A percentile compares a stretch with the other conserved stretches of the same genome.
These are phyloP conservation scores for Evansstolkia leycettana DNA, from an alignment of 495 filamentous ascomycete genomes.

Conservation along the genomic window DNA sequence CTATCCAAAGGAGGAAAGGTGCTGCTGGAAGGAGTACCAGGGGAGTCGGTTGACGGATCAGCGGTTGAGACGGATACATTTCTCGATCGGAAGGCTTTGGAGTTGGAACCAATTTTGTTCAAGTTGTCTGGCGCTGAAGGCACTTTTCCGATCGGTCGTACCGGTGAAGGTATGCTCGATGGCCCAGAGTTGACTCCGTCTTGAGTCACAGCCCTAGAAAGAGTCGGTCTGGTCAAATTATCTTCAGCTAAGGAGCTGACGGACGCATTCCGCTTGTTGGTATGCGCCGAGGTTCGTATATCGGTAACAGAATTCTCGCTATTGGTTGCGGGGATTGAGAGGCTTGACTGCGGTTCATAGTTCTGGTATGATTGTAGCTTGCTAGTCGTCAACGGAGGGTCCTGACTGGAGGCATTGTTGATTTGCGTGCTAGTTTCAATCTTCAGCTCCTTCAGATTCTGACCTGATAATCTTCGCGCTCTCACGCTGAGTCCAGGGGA, in stretches of 20 bases:
- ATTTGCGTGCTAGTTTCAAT: constrained; percentile 63
- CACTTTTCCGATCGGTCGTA: constrained; percentile 35
- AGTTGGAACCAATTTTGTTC: constrained; percentile 67
- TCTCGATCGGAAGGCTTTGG: constrained; percentile 56
- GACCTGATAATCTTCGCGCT: constrained; percentile 69
- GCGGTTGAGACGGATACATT: constrained; percentile 65
- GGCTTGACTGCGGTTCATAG: constrained; percentile 14
- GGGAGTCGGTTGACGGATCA: constrained; percentile 55
- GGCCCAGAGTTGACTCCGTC: constrained; percentile 29
- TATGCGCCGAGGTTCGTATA: constrained; percentile 10
- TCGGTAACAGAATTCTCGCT: constrained; percentile 11
- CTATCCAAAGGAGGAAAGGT: constrained; percentile 46
- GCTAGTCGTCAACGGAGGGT: constrained; percentile 16
- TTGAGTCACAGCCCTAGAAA: constrained; percentile 27
- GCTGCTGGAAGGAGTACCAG: constrained; percentile 59
- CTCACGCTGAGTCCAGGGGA: constrained; percentile 50
- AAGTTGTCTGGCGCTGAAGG: constrained; percentile 43
- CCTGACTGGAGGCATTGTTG: constrained; percentile 27
- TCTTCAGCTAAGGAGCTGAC: constrained; percentile 21
- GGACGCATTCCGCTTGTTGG: constrained; percentile 19
- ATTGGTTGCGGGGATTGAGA: constrained; percentile 8
- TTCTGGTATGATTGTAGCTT: constrained; percentile 19
- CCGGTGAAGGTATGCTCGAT: constrained; percentile 28
- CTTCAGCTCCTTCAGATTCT: constrained; percentile 68
- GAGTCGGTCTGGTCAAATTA: constrained; percentile 13